phyloP scores from a whole-genome alignment of 257 asterid genomes.

The Cinchona pubescens region DNA sequence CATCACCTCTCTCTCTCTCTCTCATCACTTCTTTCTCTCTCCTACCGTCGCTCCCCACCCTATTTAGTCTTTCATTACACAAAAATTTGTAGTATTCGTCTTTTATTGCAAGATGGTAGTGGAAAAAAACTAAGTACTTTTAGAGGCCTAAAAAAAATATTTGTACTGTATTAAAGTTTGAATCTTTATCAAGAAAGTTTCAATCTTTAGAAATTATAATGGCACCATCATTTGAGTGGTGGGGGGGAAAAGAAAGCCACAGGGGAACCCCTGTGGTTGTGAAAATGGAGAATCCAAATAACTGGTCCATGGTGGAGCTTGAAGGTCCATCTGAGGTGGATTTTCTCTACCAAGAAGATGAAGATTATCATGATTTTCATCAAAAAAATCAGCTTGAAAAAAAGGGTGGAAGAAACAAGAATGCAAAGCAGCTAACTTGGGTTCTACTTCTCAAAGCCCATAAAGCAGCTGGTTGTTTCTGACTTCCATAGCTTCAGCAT shows the following conservation, averaged over 20 bases:
- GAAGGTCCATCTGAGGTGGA: slow-evolving; percentile 71
- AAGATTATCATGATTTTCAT: slow-evolving; percentile 25
- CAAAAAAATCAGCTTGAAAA: slow-evolving; percentile 33
- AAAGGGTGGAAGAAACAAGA: slow-evolving; percentile 72
- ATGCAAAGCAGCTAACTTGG: slow-evolving; percentile 96
- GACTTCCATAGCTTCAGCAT: slow-evolving; percentile 75
- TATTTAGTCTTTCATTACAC: background rate
- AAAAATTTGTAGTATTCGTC: no score
- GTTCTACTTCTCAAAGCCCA: slow-evolving; percentile 87
- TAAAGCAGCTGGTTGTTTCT: slow-evolving; percentile 86
- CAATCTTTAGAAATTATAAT: slow-evolving; percentile 21
- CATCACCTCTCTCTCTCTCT: slow-evolving; percentile 9
- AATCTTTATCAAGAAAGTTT: slow-evolving; percentile 5
- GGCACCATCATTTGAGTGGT: slow-evolving; percentile 78
- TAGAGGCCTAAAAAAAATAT: slow-evolving; percentile 6
- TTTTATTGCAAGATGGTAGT: no score
- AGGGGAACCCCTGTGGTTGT: slow-evolving; percentile 87
- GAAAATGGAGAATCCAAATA: slow-evolving; percentile 89
- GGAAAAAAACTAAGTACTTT: no score
- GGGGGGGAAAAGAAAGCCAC: slow-evolving; percentile 78
- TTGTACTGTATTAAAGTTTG: slow-evolving; percentile 1
- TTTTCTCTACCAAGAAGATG: slow-evolving; percentile 49
- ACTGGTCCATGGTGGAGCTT: slow-evolving; percentile 95
- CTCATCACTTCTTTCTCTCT: slow-evolving; percentile 10
- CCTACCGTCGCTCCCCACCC: background rate